phyloP scores from a whole-genome alignment of 1,284 basidiomycete genomes.

The Gymnopus androsaceus region DNA sequence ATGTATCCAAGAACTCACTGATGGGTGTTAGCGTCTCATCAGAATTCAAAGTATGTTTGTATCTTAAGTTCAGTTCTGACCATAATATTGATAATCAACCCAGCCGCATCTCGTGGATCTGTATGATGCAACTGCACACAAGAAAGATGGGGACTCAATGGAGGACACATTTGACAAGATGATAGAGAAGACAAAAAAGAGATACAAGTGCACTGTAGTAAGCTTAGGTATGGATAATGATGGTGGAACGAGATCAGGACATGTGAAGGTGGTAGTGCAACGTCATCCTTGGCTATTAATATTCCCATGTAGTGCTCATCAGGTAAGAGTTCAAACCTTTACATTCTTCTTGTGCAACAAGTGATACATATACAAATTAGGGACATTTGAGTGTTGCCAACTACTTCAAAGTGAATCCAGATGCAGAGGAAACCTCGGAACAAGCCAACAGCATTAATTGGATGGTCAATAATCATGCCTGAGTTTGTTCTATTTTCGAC shows the following conservation, averaged over 20 bases:
- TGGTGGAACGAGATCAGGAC: conserved; percentile 26
- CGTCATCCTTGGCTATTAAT: conserved; percentile 24
- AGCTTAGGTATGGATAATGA: conserved; percentile 28
- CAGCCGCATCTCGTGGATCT: conserved; percentile 23
- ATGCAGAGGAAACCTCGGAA: conserved; percentile 23
- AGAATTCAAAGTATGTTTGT: conserved; percentile 23
- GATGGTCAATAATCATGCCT: conserved; percentile 28
- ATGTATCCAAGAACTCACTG: conserved; percentile 16
- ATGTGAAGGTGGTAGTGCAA: conserved; percentile 22
- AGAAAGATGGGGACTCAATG: conserved; percentile 27
- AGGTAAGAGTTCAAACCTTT: conserved; percentile 14
- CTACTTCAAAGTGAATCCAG: conserved; percentile 26
- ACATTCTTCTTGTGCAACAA: no score
- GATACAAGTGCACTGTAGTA: conserved; percentile 22
- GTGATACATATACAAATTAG: no score
- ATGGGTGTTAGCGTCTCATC: conserved; percentile 24
- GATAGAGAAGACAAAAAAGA: conserved; percentile 26
- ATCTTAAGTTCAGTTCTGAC: conserved; percentile 6
- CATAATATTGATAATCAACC: conserved; percentile 12
- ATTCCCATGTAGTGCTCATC: conserved; percentile 24
- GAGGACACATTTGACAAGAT: conserved; percentile 24
- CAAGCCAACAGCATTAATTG: conserved; percentile 24
- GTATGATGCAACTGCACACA: conserved; percentile 22
- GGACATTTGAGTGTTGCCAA: conserved; percentile 21
- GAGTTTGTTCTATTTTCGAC: conserved; percentile 27